phyloP scores from a whole-genome alignment of 2,329 filamentous ascomycete species.

The Periconia digitata region DNA sequence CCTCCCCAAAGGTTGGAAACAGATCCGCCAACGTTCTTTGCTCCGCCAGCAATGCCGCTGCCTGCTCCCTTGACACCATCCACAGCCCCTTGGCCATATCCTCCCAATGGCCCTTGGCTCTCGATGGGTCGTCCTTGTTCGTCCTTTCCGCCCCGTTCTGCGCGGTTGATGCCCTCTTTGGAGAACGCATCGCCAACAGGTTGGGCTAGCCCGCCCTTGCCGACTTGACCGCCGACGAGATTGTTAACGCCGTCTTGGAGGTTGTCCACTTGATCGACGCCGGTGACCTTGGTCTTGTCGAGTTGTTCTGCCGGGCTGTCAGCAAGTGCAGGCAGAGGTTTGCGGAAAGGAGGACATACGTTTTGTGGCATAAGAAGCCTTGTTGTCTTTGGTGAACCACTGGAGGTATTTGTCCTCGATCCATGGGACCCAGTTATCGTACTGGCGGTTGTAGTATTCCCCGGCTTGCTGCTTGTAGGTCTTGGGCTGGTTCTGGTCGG shows the following conservation, averaged over 20 bases:
- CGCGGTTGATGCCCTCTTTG: constrained; percentile 67
- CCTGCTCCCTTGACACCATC: constrained; percentile 36
- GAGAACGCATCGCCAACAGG: constrained; percentile 64
- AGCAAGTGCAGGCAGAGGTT: neutral
- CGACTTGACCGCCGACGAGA: constrained; percentile 64
- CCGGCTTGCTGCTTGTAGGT: constrained; percentile 33
- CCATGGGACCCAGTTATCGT: constrained; percentile 77
- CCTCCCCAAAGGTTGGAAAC: constrained; percentile 21
- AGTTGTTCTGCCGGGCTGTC: constrained; percentile 57
- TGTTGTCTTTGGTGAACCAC: constrained; percentile 77
- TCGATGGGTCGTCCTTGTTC: constrained; percentile 55
- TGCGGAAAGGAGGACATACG: constrained; percentile 48
- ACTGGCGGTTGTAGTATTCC: constrained; percentile 69
- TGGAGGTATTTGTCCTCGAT: constrained; percentile 71
- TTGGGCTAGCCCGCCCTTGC: constrained; percentile 67
- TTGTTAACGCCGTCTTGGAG: constrained; percentile 68
- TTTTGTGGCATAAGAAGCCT: constrained; percentile 70
- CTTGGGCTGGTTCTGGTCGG: constrained; percentile 18
- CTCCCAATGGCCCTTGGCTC: constrained; percentile 36
- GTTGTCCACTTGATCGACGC: constrained; percentile 65
- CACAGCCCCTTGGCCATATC: constrained; percentile 32
- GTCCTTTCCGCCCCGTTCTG: constrained; percentile 66
- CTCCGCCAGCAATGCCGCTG: constrained; percentile 22
- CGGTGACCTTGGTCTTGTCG: constrained; percentile 69
- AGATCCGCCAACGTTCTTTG: constrained; percentile 30